Evolutionary conservation across 2,329 filamentous ascomycete genomes (phyloP), one percentile per base, ranked within the genome.

Genomic region (Neoascochyta sp.): DNA sequence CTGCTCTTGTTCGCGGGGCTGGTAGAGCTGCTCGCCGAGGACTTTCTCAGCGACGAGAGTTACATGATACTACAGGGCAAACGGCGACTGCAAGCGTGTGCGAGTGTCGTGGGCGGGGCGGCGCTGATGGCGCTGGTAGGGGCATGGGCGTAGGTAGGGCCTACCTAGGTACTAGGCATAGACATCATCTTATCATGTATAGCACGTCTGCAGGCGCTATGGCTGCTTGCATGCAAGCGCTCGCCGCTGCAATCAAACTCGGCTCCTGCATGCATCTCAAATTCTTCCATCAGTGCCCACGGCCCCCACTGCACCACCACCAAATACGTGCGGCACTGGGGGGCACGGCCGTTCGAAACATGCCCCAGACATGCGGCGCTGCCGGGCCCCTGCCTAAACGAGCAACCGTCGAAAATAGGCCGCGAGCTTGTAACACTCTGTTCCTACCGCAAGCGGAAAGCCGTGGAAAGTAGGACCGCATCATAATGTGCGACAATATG

Each of bases 91-190:
- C 71, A 82, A 50, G 80, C 80, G 33, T 82, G 78, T 58, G 62
- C 66, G 22, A 73, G 76, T 7, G 80, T 83, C 19, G 69, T 80
- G 8, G 67, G 65, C 16, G 80, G 80, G 0, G 73, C 75, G 10
- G 57, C 73, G 38, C 56, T 83, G 23, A 83, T 83, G 80, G 76
- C 78, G 12, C 61, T 83, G 34, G 79, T 83, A 2, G 80, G 80
- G 6, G 80, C 78, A 27, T 83, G 78, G 71, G n/a, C n/a, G n/a
- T n/a, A n/a, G n/a, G n/a, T n/a, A n/a, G n/a, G n/a, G n/a, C n/a
- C n/a, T n/a, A n/a, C n/a, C n/a, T n/a, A n/a, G n/a, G n/a, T n/a
- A n/a, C n/a, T n/a, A n/a, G n/a, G 80, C 80, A 40, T 71, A 57
- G 36, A 30, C 4, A 23, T 13, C 21, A n/a, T 27, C 22, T 24